A percentile compares a stretch with the other conserved stretches of the same genome.
These are phyloP conservation scores for Luffa aegyptiaca DNA, from an alignment of 306 rosid species.

Conservation along the genomic window DNA sequence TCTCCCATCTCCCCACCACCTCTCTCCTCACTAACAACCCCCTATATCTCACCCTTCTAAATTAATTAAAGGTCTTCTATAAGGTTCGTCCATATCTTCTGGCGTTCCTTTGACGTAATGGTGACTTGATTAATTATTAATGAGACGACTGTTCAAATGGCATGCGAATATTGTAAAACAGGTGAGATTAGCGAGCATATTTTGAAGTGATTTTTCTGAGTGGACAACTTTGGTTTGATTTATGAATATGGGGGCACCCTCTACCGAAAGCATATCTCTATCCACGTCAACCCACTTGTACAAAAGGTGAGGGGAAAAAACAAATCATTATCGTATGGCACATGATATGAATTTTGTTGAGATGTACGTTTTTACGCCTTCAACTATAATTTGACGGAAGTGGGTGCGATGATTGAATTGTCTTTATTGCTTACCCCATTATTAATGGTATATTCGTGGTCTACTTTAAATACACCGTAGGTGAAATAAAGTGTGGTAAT, in stretches of 20 bases:
- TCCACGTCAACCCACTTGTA: not conserved
- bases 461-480: not conserved
- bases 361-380: not conserved
- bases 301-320: not conserved
- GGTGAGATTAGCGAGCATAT: not conserved
- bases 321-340: not conserved
- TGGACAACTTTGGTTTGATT: not conserved
- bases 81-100: not conserved
- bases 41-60: not conserved
- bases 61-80: not conserved
- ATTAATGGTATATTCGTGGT: not conserved
- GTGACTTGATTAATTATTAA: not conserved
- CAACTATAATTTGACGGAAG: not conserved
- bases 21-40: too few relatives aligned
- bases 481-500: not conserved
- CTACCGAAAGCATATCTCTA: not conserved
- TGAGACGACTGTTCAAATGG: not conserved
- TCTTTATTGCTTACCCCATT: not conserved
- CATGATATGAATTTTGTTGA: not conserved
- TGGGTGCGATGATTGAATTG: constrained; percentile 1
- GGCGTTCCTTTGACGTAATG: not conserved
- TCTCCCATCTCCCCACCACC: not conserved
- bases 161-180: not conserved
- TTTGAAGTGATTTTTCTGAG: not conserved
- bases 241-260: not conserved